Conservation (phyloP, 352 stramenopile genomes). For the Globisporangium takayamanum region DNA sequence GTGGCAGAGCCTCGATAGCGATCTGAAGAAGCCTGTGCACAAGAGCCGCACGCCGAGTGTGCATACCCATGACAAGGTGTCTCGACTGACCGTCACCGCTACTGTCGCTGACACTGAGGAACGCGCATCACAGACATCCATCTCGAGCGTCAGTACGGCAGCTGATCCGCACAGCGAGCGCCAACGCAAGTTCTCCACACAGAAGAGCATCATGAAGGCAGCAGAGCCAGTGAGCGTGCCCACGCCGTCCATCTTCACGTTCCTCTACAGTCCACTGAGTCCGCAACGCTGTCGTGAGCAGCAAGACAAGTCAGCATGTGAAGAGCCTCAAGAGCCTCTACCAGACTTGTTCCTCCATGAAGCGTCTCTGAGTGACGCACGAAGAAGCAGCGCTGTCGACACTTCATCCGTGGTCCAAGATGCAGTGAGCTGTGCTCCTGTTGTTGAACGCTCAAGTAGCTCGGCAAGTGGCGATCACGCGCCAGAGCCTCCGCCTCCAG, state of each 20-base stretch:
- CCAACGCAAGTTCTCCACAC: too few relatives aligned
- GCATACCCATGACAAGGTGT: background rate
- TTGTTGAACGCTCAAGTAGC: too few relatives aligned
- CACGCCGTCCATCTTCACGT: background rate
- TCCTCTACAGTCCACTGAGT: background rate
- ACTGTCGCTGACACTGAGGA: too few relatives aligned
- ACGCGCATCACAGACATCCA: background rate
- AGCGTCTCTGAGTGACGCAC: background rate
- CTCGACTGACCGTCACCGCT: too few relatives aligned
- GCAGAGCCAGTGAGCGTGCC: background rate
- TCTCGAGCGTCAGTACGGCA: background rate
- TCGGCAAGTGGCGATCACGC: background rate
- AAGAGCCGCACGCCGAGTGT: background rate
- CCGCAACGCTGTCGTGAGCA: background rate
- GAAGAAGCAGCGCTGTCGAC: background rate
- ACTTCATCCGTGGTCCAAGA: too few relatives aligned
- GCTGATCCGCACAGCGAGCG: background rate
- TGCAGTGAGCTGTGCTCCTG: too few relatives aligned
- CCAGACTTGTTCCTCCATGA: too few relatives aligned
- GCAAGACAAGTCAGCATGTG: background rate
- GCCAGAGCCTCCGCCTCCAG: background rate
- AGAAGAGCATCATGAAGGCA: background rate
- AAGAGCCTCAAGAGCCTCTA: too few relatives aligned
- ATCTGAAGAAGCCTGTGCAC: slow-evolving; percentile 2
- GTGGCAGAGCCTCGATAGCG: slow-evolving; percentile 13